A percentile compares a stretch with the other conserved stretches of the same genome.
Conservation (phyloP, 2,329 filamentous ascomycete species). For the Colletotrichum sojae region DNA sequence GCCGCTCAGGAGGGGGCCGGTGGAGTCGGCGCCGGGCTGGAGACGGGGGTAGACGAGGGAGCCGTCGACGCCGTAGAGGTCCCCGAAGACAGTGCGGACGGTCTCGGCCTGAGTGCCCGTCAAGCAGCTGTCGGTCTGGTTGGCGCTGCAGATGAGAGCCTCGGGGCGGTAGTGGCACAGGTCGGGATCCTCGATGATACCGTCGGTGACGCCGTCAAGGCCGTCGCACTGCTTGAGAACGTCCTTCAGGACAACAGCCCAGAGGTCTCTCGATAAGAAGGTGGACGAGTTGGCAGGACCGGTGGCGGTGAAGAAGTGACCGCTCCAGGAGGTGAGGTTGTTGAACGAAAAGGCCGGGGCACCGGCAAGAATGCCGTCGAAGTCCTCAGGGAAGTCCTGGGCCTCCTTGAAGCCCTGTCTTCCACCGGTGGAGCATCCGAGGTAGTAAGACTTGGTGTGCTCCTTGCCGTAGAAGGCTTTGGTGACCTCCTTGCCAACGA, state of each 20-base stretch:
- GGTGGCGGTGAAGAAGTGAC: constrained; percentile 53
- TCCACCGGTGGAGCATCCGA: constrained; percentile 66
- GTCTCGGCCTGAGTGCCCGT: constrained; percentile 53
- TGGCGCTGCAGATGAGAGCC: constrained; percentile 55
- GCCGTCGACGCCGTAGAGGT: constrained; percentile 50
- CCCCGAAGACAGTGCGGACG: constrained; percentile 50
- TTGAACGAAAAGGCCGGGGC: constrained; percentile 56
- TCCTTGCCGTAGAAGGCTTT: constrained; percentile 60
- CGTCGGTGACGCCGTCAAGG: constrained; percentile 45
- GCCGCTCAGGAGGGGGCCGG: constrained; percentile 58
- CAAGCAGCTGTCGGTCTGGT: constrained; percentile 15
- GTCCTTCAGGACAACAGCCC: constrained; percentile 37
- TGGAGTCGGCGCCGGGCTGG: constrained; percentile 64
- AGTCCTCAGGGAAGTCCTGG: constrained; percentile 63
- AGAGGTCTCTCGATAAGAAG: constrained; percentile 50
- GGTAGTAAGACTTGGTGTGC: constrained; percentile 59
- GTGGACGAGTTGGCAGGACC: constrained; percentile 56
- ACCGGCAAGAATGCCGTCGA: constrained; percentile 59
- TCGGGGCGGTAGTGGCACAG: constrained; percentile 55
- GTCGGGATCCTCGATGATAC: constrained; percentile 42
- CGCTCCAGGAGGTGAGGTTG: constrained; percentile 54
- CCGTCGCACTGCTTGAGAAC: constrained; percentile 49
- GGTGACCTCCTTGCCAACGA: constrained; percentile 60
- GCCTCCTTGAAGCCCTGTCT: constrained; percentile 64
- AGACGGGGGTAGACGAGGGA: constrained; percentile 58